Conservation (phyloP, 179 eudicot genomes). For the Patellifolia procumbens region DNA sequence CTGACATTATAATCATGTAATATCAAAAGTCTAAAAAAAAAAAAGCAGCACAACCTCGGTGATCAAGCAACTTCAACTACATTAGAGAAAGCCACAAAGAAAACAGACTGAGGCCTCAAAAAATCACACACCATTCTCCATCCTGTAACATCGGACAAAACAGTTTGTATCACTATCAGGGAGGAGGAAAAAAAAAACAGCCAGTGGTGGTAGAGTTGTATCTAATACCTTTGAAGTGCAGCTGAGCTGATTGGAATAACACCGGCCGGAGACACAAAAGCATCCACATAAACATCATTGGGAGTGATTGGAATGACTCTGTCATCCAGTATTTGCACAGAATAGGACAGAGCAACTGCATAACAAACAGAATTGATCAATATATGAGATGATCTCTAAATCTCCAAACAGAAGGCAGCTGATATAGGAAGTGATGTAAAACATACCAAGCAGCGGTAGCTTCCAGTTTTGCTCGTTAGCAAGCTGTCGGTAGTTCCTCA, state of each 20-base stretch:
- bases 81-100: not conserved
- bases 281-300: constrained; percentile 74
- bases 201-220: not conserved
- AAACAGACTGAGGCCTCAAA: not conserved
- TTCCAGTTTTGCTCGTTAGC: constrained; percentile 79
- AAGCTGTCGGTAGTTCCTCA: constrained; percentile 72
- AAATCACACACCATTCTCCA: constrained; percentile 25
- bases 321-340: constrained; percentile 80
- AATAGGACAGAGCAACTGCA: constrained; percentile 88
- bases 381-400: not conserved
- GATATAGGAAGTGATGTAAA: not conserved
- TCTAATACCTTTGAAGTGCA: constrained; percentile 43
- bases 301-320: constrained; percentile 85
- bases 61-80: not conserved
- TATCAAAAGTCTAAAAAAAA: not conserved
- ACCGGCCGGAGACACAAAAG: constrained; percentile 80
- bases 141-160: constrained; percentile 27
- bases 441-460: constrained; percentile 75
- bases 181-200: not conserved
- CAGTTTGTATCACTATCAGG: not conserved
- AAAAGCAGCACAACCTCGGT: not conserved
- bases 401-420: not conserved
- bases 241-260: constrained; percentile 69
- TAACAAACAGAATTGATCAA: constrained; percentile 12
- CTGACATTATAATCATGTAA: not conserved